A percentile compares a stretch with the other conserved stretches of the same genome.
Conservation (phyloP, 208 protist species). For the Crithidia acanthocephali region DNA sequence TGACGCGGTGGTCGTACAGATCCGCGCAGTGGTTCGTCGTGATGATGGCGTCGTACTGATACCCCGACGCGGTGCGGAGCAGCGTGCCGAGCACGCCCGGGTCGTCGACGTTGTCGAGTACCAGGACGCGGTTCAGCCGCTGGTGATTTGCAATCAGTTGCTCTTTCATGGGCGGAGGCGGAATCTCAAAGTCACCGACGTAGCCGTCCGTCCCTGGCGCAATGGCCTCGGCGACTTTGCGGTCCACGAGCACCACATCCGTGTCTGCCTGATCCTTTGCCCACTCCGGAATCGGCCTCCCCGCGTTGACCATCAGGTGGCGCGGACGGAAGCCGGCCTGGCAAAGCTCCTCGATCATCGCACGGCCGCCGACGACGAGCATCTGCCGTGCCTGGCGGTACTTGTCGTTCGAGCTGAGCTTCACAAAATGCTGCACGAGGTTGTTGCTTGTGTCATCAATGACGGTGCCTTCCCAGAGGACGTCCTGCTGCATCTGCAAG, state of each 20-base stretch:
- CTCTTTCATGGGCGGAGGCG: slow-evolving; percentile 80
- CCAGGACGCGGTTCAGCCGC: slow-evolving; percentile 80
- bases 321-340: slow-evolving; percentile 59
- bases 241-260: slow-evolving; percentile 69
- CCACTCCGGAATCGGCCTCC: slow-evolving; percentile 67
- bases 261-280: slow-evolving; percentile 31
- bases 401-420: slow-evolving; percentile 71
- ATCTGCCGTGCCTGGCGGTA: slow-evolving; percentile 80
- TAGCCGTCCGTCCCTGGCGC: slow-evolving; percentile 85
- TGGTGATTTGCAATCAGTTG: slow-evolving; percentile 87
- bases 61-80: slow-evolving; percentile 76
- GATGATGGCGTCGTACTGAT: slow-evolving; percentile 91
- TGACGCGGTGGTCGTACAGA: slow-evolving; percentile 88
- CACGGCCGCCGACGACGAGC: slow-evolving; percentile 73
- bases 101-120: slow-evolving; percentile 92
- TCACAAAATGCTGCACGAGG: slow-evolving; percentile 83
- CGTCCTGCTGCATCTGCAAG: slow-evolving; percentile 76
- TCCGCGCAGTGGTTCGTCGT: slow-evolving; percentile 89
- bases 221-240: slow-evolving; percentile 53
- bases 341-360: slow-evolving; percentile 86
- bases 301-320: slow-evolving; percentile 72
- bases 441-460: slow-evolving; percentile 71
- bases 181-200: slow-evolving; percentile 89
- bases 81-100: slow-evolving; percentile 82
- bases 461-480: slow-evolving; percentile 89